Evolutionary conservation across 192 early-diverging fungal genomes (phyloP), one percentile per base, ranked within the genome.

Genomic region (Diversispora epigaea): DNA sequence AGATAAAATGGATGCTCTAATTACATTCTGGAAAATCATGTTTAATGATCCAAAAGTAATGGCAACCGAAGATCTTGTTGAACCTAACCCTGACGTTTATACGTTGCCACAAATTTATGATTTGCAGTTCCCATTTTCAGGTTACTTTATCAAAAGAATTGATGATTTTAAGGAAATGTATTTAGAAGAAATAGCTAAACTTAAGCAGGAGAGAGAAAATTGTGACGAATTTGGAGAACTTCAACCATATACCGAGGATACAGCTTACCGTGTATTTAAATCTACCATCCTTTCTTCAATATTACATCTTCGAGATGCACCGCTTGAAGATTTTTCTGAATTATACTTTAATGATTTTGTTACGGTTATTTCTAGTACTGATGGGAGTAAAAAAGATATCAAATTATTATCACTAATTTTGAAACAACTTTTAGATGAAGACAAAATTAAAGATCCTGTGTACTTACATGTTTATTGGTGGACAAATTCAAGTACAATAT

Each of bases 291-390:
- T 70, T 25, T 25, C 25, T 12, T 32, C 15, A 40, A 17, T 72
- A 12, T 25, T 49, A 6, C 12, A 54, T n/a, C 8, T 71, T 22
- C 21, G 14, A n/a, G 17, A 25, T 21, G 25, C 58, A 3, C 67
- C 55, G 4, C 15, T 77, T 46, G 40, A 57, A n/a, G 2, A 14
- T 3, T 12, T 39, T 17, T 7, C 65, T 25, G 57, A 77, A 10
- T 60, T 77, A 60, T 77, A 72, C 47, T 72, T 77, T 7, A 45
- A 58, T 19, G 76, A 77, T 54, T 77, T 68, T 57, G 6, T 77
- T 11, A 40, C 44, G 1, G 15, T 61, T 19, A 71, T 77, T 44
- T 22, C 47, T 43, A 14, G 45, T 15, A 44, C 32, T 4, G 4
- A 43, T 41, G 54, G 52, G 4, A 15, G 32, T 12, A 46, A 14